Evolutionary conservation across 352 stramenopile genomes (phyloP), one percentile per base, ranked within the genome.

Genomic region (Phytophthora meadii): DNA sequence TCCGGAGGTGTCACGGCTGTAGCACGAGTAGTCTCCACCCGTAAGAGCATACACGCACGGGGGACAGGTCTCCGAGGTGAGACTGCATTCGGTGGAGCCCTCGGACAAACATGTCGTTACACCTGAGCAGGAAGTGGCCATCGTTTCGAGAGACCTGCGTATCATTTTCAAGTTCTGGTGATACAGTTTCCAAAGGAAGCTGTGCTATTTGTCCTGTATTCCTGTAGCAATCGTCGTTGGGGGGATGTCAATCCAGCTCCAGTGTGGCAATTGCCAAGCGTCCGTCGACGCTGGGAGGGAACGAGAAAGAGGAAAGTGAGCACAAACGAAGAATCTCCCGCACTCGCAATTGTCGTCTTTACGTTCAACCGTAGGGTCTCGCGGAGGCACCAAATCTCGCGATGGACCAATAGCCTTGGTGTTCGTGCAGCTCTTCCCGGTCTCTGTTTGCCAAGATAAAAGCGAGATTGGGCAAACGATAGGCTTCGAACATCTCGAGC

Each of bases 21-120:
- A 93, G 78, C 85, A 93, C 17, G 83, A 92, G 62, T 76, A 89
- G 52, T 74, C 71, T 3, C 81, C 82, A 19, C 81, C 77, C 2
- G 74, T 71, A 34, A 91, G 81, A 17, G 65, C 60, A 64, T 93
- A 93, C 65, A 93, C 74, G 45, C 85, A 93, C 2, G 80, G 72
- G 7, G 85, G 85, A 45, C 85, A 93, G 9, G 28, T 58, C 27
- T 40, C 64, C 4, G 62, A 80, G 17, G 62, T 39, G 30, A 82
- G 75, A 30, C 79, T 70, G 57, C 84, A 93, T 39, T 75, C 61
- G 30, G 69, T 82, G 12, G 77, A 72, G n/a, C 84, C 84, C 25
- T 89, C 77, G 5, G 77, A 76, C 28, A 90, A 52, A 74, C 84
- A 93, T 7, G 54, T 61, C 17, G 61, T 81, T 12, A 76, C 69